phyloP scores from a whole-genome alignment of 1,139 yeast species.

The Yamadazyma diddensiae region DNA sequence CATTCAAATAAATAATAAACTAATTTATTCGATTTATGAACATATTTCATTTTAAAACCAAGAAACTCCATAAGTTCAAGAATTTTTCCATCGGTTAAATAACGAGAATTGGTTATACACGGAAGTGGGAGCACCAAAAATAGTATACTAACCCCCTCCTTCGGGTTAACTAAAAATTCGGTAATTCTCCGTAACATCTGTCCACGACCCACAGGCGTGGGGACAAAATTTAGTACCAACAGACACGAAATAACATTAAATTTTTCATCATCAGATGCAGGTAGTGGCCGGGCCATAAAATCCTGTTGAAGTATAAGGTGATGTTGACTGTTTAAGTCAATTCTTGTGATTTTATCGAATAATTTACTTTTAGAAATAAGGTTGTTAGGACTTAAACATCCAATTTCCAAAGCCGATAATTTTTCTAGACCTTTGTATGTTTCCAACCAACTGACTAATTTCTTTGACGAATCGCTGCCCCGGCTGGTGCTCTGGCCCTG shows the following conservation, averaged over 20 bases:
- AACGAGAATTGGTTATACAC: conserved; percentile 78
- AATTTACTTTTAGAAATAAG: conserved; percentile 57
- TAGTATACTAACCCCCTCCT: conserved; percentile 31
- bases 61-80: conserved; percentile 49
- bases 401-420: conserved; percentile 68
- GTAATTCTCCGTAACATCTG: conserved; percentile 67
- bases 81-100: conserved; percentile 50
- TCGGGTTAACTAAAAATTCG: conserved; percentile 43
- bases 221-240: conserved; percentile 83
- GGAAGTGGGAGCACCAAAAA: conserved; percentile 89
- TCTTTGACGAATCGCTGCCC: conserved; percentile 90
- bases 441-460: conserved; percentile 65
- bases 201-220: conserved; percentile 68
- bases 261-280: conserved; percentile 40
- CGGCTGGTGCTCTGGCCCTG: conserved; percentile 74
- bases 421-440: conserved; percentile 3
- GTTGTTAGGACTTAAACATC: conserved; percentile 70
- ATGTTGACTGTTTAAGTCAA: conserved; percentile 82
- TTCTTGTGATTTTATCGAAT: conserved; percentile 51
- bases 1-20: conserved; percentile 70
- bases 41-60: conserved; percentile 51
- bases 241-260: conserved; percentile 79
- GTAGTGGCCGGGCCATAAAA: conserved; percentile 75
- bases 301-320: conserved; percentile 72
- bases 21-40: conserved; percentile 68